A percentile compares a stretch with the other conserved stretches of the same genome.
phyloP scores from a whole-genome alignment of 805 yeast species.

The Saccharomycopsis microspora region DNA sequence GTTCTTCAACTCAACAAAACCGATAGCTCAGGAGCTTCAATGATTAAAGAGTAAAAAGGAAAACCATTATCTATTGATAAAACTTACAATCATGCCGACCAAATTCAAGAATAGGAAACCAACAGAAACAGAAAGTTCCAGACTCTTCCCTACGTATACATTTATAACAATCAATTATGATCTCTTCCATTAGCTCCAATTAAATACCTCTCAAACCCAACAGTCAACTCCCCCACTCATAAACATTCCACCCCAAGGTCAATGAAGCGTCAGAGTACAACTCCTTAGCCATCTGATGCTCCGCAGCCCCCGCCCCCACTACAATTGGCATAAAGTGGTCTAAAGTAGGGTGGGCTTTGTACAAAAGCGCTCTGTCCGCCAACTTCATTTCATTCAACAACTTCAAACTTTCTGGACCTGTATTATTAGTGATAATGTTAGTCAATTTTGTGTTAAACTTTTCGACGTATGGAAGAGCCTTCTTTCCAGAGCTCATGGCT shows the following conservation, averaged over 20 bases:
- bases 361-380: slow-evolving; percentile 25
- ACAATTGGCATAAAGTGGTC: slow-evolving; percentile 66
- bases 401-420: slow-evolving; percentile 24
- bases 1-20: too few relatives aligned
- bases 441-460: slow-evolving; percentile 39
- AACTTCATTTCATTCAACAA: slow-evolving; percentile 27
- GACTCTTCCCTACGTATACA: too few relatives aligned
- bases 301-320: slow-evolving; percentile 45
- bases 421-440: slow-evolving; percentile 24
- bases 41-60: too few relatives aligned
- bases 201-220: too few relatives aligned
- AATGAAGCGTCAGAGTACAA: slow-evolving; percentile 32
- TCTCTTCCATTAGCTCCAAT: too few relatives aligned
- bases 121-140: too few relatives aligned
- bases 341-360: slow-evolving; percentile 59
- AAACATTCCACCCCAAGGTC: slow-evolving; percentile 64
- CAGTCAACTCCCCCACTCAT: slow-evolving; percentile 24
- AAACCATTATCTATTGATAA: too few relatives aligned
- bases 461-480: slow-evolving; percentile 34
- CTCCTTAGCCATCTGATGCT: slow-evolving; percentile 29
- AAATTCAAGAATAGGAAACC: too few relatives aligned
- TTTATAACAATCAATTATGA: too few relatives aligned
- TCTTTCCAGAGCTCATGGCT: slow-evolving; percentile 19
- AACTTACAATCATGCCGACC: too few relatives aligned
- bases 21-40: too few relatives aligned